Percentiles rank a stretch among this genome's conserved stretches.
phyloP scores from a whole-genome alignment of 73 alveolate species.

The Blepharisma stoltei region DNA sequence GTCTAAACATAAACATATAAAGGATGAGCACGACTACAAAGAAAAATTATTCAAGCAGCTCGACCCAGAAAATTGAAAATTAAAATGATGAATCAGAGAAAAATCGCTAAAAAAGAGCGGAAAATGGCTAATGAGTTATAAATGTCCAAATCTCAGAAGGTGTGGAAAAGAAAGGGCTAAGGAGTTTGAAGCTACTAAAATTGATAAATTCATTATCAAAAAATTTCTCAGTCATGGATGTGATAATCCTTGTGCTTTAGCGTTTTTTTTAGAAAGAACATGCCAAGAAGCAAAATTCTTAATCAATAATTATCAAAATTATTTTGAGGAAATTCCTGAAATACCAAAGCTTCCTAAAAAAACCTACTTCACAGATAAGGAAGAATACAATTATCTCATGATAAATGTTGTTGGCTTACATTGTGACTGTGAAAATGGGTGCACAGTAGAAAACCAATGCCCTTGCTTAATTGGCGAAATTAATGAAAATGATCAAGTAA shows the following conservation, averaged over 20 bases:
- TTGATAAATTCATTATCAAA: not conserved
- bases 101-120: not conserved
- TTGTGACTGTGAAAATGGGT: not conserved
- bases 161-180: not conserved
- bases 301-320: not conserved
- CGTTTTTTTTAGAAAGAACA: not conserved
- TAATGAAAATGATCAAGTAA: not conserved
- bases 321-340: not conserved
- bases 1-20: not conserved
- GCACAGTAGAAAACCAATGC: not conserved
- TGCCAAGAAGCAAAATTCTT: not conserved
- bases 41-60: not conserved
- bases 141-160: not conserved
- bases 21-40: not conserved
- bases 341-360: not conserved
- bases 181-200: not conserved
- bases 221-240: not conserved
- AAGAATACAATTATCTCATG: not conserved
- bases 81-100: not conserved
- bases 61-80: slow-evolving; percentile 18
- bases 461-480: slow-evolving; percentile 18
- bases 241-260: slow-evolving; percentile 7
- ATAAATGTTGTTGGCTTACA: not conserved
- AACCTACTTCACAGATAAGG: not conserved
- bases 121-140: not conserved